These are phyloP conservation scores for Uronychia setigera DNA, from an alignment of 73 alveolate species.

Conservation along the genomic window DNA sequence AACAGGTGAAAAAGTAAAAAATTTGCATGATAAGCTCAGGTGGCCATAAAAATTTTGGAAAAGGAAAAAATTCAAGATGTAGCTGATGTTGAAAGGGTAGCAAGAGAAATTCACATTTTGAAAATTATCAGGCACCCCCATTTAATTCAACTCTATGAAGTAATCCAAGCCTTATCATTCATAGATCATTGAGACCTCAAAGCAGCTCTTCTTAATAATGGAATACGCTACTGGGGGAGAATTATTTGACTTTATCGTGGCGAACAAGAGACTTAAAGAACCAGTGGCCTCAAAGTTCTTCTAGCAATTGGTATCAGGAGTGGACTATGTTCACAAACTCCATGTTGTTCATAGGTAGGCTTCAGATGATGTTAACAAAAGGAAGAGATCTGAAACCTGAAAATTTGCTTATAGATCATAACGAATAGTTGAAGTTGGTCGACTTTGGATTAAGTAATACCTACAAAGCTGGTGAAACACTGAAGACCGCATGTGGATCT, in stretches of 20 bases:
- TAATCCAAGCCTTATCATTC: constrained; percentile 3
- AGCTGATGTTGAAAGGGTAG: constrained; percentile 17
- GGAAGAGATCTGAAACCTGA: constrained; percentile 75
- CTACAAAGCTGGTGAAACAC: constrained; percentile 56
- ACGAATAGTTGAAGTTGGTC: constrained; percentile 72
- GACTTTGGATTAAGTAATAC: constrained; percentile 85
- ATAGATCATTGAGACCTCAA: constrained; percentile 67
- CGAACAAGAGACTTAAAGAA: constrained; percentile 69
- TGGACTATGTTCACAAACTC: constrained; percentile 74
- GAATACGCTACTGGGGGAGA: constrained; percentile 87
- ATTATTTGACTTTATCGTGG: constrained; percentile 80
- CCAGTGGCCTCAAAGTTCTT: constrained; percentile 71
- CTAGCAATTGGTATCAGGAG: constrained; percentile 72
- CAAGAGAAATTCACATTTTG: constrained; percentile 19
- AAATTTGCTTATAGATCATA: constrained; percentile 67
- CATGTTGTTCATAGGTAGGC: constrained; percentile 72
- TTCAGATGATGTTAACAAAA: neutral
- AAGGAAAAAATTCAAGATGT: constrained; percentile 9
- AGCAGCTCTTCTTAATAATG: constrained; percentile 76
- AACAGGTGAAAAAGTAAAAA: constrained; percentile 21
- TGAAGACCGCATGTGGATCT: constrained; percentile 84
- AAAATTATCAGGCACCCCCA: constrained; percentile 77
- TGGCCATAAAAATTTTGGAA: constrained; percentile 74
- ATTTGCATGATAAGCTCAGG: neutral
- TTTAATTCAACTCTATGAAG: constrained; percentile 85